Conservation (phyloP, 306 rosid species). For the Trifolium fragiferum region DNA sequence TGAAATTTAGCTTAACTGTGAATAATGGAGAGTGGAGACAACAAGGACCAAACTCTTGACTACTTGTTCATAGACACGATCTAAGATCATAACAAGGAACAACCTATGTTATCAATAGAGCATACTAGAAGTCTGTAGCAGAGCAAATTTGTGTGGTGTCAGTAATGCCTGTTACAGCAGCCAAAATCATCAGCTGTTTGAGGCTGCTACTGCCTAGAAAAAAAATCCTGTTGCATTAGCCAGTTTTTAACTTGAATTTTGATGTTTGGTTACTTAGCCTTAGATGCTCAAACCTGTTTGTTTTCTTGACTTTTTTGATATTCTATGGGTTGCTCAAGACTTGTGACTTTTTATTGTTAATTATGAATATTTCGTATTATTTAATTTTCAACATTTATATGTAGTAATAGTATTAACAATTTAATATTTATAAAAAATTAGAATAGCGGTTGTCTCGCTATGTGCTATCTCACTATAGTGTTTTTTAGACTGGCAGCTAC, state of each 20-base stretch:
- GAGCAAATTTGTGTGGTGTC: neutral
- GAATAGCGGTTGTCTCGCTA: neutral
- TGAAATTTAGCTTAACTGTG: slow-evolving; percentile 3
- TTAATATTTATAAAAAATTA: neutral
- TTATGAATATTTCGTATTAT: neutral
- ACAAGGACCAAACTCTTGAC: slow-evolving; percentile 16
- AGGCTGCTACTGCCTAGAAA: neutral
- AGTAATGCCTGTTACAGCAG: too few relatives aligned
- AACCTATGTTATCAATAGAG: neutral
- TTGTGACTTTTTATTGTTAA: neutral
- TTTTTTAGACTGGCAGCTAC: neutral
- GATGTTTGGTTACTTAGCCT: neutral
- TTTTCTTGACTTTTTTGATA: neutral
- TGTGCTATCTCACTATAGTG: neutral
- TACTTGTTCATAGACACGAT: slow-evolving; percentile 21
- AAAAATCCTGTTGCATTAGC: neutral
- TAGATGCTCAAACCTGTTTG: slow-evolving; percentile 3
- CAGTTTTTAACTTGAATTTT: neutral
- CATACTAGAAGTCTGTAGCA: neutral
- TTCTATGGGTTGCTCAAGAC: slow-evolving; percentile 3
- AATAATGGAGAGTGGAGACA: slow-evolving; percentile 22
- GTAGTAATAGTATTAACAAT: neutral
- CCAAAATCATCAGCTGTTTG: neutral
- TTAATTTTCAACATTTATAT: neutral
- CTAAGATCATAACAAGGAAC: slow-evolving; percentile 18